Conservation (phyloP, 2,329 filamentous ascomycete species). For the Arthrobotrys conoides region DNA sequence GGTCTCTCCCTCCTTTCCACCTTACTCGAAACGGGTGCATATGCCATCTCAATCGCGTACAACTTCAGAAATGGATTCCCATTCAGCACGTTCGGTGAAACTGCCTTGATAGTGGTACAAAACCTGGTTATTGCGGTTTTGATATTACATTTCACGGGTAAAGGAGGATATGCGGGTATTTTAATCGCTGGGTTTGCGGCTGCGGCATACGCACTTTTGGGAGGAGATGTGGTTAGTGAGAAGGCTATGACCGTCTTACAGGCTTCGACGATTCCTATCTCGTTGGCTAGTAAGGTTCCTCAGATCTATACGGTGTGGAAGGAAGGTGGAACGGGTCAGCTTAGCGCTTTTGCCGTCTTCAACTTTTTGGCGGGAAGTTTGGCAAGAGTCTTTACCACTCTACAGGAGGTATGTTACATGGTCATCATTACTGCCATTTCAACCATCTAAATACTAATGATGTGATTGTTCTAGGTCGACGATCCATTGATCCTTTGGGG, state of each 20-base stretch:
- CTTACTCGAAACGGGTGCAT: slow-evolving; percentile 88
- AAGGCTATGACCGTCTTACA: slow-evolving; percentile 72
- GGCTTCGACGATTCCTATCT: slow-evolving; percentile 70
- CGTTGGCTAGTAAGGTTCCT: slow-evolving; percentile 91
- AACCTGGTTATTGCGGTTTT: slow-evolving; percentile 90
- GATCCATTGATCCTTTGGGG: slow-evolving; percentile 96
- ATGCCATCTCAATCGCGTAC: slow-evolving; percentile 92
- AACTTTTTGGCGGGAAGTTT: slow-evolving; percentile 96
- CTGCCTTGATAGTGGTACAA: slow-evolving; percentile 89
- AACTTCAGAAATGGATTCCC: slow-evolving; percentile 91
- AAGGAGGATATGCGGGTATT: slow-evolving; percentile 77
- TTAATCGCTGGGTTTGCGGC: slow-evolving; percentile 84
- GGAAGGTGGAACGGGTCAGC: slow-evolving; percentile 90
- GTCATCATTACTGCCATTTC: no score
- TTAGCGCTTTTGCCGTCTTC: slow-evolving; percentile 97
- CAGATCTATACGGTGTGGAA: slow-evolving; percentile 90
- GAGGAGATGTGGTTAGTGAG: slow-evolving; percentile 75
- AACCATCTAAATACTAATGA: neutral
- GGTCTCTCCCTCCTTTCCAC: slow-evolving; percentile 93
- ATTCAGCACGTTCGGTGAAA: slow-evolving; percentile 97
- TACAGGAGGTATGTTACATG: slow-evolving; percentile 76
- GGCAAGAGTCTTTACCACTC: slow-evolving; percentile 94
- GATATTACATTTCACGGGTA: slow-evolving; percentile 85
- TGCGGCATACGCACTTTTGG: slow-evolving; percentile 79
- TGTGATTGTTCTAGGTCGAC: slow-evolving; percentile 73